Evolutionary conservation across 495 filamentous ascomycete species (phyloP).

Genomic region (Xylaria bambusicola): DNA sequence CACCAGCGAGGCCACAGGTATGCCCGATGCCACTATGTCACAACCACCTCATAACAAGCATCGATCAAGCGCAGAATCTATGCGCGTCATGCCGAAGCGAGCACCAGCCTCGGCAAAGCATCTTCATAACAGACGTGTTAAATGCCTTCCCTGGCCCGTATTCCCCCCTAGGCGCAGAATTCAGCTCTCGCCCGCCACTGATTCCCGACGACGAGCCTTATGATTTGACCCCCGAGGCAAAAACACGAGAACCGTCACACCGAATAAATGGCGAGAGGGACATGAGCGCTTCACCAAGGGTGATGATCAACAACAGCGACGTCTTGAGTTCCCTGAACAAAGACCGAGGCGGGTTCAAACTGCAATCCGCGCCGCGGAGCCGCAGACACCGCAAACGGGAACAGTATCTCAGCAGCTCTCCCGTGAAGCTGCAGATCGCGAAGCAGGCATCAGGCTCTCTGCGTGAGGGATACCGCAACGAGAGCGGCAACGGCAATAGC

Average conservation of each 20-base stretch:
- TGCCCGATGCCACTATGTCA: constrained; percentile 35
- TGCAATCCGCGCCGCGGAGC: constrained; percentile 25
- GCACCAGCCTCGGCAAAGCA: constrained; percentile 25
- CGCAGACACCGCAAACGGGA: not conserved
- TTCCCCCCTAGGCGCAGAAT: not conserved
- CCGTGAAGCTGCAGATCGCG: not conserved
- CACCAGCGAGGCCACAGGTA: constrained; percentile 29
- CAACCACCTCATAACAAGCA: not conserved
- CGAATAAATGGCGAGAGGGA: not conserved
- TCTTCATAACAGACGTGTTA: constrained; percentile 13
- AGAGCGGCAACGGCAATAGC: not conserved
- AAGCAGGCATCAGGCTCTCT: not conserved
- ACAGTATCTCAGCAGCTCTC: not conserved
- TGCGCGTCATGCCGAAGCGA: constrained; percentile 24
- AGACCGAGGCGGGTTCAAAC: constrained; percentile 15
- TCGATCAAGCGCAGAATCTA: constrained; percentile 25
- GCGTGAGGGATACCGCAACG: not conserved
- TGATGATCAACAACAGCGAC: not conserved
- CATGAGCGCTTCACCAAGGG: not conserved
- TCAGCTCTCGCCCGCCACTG: not conserved
- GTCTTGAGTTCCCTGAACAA: not conserved
- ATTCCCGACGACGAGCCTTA: not conserved
- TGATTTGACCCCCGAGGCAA: not conserved
- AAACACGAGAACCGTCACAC: not conserved
- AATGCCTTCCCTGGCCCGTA: not conserved